Evolutionary conservation across 805 yeast species (phyloP).

Genomic region (Suhomyces kilbournensis): DNA sequence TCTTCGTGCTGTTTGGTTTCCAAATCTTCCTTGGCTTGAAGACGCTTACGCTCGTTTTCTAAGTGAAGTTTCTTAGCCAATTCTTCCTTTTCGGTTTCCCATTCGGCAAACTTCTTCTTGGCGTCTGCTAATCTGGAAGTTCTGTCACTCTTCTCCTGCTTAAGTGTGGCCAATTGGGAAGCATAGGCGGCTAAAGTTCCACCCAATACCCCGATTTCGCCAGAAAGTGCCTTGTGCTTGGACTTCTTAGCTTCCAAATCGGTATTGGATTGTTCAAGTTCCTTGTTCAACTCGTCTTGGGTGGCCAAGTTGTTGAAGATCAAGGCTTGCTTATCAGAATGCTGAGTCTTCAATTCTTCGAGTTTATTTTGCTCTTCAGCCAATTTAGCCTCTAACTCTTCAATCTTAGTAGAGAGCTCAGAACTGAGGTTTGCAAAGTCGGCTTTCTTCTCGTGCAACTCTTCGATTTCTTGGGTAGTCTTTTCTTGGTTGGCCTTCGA

Average conservation of each 20-base stretch:
- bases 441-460: constrained; percentile 40
- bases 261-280: constrained; percentile 35
- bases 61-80: constrained; percentile 36
- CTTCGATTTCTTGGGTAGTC: constrained; percentile 46
- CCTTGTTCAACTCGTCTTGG: constrained; percentile 42
- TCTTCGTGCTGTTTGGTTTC: constrained; percentile 15
- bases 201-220: constrained; percentile 44
- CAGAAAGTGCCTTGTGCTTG: constrained; percentile 33
- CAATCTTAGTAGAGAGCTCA: constrained; percentile 36
- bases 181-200: constrained; percentile 44
- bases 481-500: constrained; percentile 39
- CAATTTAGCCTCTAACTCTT: constrained; percentile 42
- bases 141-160: constrained; percentile 37
- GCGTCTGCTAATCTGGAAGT: constrained; percentile 39
- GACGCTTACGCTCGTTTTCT: constrained; percentile 35
- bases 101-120: constrained; percentile 33
- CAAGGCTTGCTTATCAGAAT: constrained; percentile 26
- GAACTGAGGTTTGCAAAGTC: constrained; percentile 39
- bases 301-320: constrained; percentile 27
- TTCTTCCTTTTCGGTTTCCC: constrained; percentile 47
- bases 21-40: constrained; percentile 39
- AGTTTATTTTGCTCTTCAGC: constrained; percentile 35
- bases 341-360: constrained; percentile 31
- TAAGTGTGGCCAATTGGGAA: constrained; percentile 39
- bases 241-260: constrained; percentile 35